Evolutionary conservation across 108 stramenopile genomes (phyloP).

Genomic region (Cyclostephanos invisitatus): DNA sequence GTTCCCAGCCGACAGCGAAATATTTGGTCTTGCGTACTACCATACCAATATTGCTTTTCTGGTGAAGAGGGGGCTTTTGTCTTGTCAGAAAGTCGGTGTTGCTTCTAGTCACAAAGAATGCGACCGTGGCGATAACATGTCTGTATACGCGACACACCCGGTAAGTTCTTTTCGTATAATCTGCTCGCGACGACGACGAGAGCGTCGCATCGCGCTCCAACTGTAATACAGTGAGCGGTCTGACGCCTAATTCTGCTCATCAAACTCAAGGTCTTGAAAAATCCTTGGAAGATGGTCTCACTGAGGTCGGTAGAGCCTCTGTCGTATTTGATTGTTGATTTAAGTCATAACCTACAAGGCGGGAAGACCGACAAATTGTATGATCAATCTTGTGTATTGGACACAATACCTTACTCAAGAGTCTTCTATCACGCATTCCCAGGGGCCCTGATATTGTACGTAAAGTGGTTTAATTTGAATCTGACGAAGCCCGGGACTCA

Average conservation of each 20-base stretch:
- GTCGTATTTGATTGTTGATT: constrained; percentile 73
- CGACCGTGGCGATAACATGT: constrained; percentile 1
- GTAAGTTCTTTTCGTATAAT: constrained; percentile 20
- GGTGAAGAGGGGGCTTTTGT: constrained; percentile 27
- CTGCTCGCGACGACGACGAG: no score
- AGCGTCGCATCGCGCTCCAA: no score
- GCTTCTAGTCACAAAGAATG: constrained; percentile 1
- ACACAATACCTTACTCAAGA: constrained; percentile 76
- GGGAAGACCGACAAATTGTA: constrained; percentile 64
- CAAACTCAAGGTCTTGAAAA: constrained; percentile 48
- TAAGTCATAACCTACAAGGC: constrained; percentile 71
- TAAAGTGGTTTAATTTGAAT: background rate
- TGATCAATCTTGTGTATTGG: constrained; percentile 69
- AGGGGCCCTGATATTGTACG: constrained; percentile 77
- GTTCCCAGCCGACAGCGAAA: constrained; percentile 49
- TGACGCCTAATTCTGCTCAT: constrained; percentile 1
- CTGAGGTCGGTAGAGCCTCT: constrained; percentile 83
- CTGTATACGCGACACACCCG: constrained; percentile 59
- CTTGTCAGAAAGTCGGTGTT: constrained; percentile 9
- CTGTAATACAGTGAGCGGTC: no score
- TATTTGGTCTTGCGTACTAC: constrained; percentile 66
- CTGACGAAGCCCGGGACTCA: background rate
- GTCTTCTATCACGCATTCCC: constrained; percentile 84
- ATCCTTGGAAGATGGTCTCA: constrained; percentile 71
- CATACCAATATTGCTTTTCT: constrained; percentile 52